Conservation (phyloP, 768 basidiomycete species). For the Lactarius evosmus region DNA sequence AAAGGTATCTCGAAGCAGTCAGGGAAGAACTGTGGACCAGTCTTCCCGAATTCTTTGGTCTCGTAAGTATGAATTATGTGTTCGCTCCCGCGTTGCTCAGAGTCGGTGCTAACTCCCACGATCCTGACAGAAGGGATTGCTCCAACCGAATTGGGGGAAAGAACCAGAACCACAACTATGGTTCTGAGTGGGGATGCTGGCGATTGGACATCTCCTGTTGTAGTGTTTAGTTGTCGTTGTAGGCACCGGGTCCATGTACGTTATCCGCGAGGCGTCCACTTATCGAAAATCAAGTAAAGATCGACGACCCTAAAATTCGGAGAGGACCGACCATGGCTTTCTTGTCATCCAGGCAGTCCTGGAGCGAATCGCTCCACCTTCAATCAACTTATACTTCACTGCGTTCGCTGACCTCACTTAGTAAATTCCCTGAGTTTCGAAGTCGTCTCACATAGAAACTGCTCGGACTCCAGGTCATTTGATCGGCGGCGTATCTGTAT, state of each 20-base stretch:
- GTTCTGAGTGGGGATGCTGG: slow-evolving; percentile 6
- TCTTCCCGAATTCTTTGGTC: slow-evolving; percentile 23
- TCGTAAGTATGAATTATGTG: slow-evolving; percentile 6
- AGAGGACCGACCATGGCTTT: too few species aligned
- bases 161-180: slow-evolving; percentile 24
- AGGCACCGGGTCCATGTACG: neutral
- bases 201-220: neutral
- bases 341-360: neutral
- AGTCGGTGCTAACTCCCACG: slow-evolving; percentile 1
- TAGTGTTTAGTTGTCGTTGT: neutral
- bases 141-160: slow-evolving; percentile 18
- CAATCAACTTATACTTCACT: neutral
- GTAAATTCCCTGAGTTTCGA: neutral
- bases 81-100: neutral
- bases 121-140: slow-evolving; percentile 18
- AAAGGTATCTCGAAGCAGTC: slow-evolving; percentile 18
- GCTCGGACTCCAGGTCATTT: neutral
- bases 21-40: slow-evolving; percentile 22
- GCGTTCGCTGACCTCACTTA: neutral
- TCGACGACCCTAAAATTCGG: neutral
- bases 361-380: neutral
- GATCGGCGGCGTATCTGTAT: neutral
- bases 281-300: neutral
- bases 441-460: neutral
- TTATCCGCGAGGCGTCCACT: neutral